Conservation (phyloP, 768 basidiomycete species). For the Xerocomus brunneocitrinus region DNA sequence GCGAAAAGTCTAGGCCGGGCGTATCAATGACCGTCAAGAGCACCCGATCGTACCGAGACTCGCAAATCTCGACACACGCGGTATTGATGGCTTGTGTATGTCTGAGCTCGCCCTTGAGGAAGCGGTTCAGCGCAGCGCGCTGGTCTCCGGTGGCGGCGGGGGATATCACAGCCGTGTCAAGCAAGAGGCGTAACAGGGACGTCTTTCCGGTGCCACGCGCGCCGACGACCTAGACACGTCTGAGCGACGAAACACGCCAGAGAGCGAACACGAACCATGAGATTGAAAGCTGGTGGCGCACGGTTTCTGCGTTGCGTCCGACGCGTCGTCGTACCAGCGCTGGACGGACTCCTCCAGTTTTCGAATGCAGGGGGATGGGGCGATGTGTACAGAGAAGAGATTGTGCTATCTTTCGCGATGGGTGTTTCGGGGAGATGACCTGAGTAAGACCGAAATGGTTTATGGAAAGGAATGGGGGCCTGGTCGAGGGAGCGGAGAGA, state of each 20-base stretch:
- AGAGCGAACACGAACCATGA: conserved; percentile 55
- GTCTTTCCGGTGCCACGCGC: conserved; percentile 83
- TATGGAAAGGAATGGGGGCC: conserved; percentile 71
- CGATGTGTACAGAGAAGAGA: conserved; percentile 69
- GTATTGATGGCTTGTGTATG: conserved; percentile 60
- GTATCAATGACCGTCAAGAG: conserved; percentile 81
- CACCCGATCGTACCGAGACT: conserved; percentile 76
- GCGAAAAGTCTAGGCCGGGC: conserved; percentile 73
- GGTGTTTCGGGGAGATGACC: conserved; percentile 29
- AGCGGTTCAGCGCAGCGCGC: conserved; percentile 55
- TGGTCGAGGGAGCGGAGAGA: conserved; percentile 53
- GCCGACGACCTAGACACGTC: conserved; percentile 60
- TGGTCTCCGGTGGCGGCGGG: conserved; percentile 75
- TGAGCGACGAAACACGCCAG: background rate
- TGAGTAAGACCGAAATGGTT: conserved; percentile 62
- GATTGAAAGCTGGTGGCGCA: conserved; percentile 74
- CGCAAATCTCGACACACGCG: conserved; percentile 76
- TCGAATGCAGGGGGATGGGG: conserved; percentile 58
- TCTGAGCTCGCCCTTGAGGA: conserved; percentile 57
- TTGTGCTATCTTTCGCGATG: conserved; percentile 41
- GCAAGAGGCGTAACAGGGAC: conserved; percentile 69
- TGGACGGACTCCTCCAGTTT: conserved; percentile 40
- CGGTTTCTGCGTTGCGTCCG: conserved; percentile 62
- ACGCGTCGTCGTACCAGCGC: conserved; percentile 38
- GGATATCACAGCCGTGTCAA: conserved; percentile 83